Conservation (phyloP, 371 early-diverging fungal genomes). For the Mucor sp. region DNA sequence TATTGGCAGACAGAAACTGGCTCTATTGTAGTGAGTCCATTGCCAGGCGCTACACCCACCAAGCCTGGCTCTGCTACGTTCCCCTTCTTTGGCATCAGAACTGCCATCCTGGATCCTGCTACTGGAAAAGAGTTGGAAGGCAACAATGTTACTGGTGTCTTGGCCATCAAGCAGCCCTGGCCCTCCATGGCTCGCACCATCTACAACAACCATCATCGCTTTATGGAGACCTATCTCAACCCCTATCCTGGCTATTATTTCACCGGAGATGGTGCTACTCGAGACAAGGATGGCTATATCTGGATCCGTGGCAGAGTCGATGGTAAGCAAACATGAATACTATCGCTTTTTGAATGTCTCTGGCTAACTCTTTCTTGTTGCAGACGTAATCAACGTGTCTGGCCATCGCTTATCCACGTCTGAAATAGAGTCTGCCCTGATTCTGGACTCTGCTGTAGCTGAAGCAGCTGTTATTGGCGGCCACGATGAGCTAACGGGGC, state of each 20-base stretch:
- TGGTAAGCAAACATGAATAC: neutral
- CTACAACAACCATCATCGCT: constrained; percentile 89
- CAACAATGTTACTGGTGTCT: constrained; percentile 87
- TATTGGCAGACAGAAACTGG: constrained; percentile 99
- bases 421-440: constrained; percentile 93
- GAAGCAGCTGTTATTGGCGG: constrained; percentile 96
- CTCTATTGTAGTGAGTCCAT: constrained; percentile 90
- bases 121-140: constrained; percentile 80
- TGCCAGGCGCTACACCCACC: constrained; percentile 84
- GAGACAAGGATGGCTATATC: constrained; percentile 90
- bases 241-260: constrained; percentile 89
- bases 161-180: constrained; percentile 89
- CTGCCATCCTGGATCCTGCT: constrained; percentile 80
- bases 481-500: constrained; percentile 93
- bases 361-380: no score
- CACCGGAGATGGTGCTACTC: constrained; percentile 85
- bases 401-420: constrained; percentile 97
- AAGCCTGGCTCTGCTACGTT: constrained; percentile 96
- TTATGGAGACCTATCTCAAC: constrained; percentile 87
- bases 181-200: constrained; percentile 96
- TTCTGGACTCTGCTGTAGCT: constrained; percentile 75
- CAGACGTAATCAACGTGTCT: constrained; percentile 94
- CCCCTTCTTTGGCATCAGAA: constrained; percentile 96
- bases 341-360: no score
- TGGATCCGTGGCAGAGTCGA: constrained; percentile 66